Base-by-base conservation (phyloP, 345 rosid genomes). In the Diplotaxis tenuifolia region DNA sequence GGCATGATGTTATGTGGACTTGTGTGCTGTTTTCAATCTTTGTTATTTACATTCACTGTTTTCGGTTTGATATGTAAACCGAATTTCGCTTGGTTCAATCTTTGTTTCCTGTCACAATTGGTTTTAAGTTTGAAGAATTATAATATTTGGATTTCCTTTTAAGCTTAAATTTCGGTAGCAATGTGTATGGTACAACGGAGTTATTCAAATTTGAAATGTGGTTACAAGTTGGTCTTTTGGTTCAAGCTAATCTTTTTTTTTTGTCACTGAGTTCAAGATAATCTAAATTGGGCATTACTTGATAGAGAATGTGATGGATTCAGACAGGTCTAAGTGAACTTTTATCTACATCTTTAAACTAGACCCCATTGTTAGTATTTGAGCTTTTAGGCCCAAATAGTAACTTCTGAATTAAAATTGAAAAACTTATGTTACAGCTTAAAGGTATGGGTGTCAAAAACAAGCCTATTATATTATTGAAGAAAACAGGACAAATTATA, bases 1-100 rank as follows among this genome's bases (percentile, higher is more conserved):
- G 56, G 72, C 7, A 10, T 73, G 65, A 29, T 67, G 63, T 72
- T 67, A 16, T 67, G 68, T 50, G 47, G 56, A 19, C 29, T 34
- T 50, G 18, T 9, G 4, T 64, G 32, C 1, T 56, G 34, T 20
- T 25, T 8, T 70, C 4, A 3, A 9, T 29, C 1, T 7, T 6
- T 4, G 3, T 28, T 28, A 1, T 28, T 28, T 53, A 22, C 19
- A 11, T 63, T 15, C 8, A 28, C 5, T 59, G 3, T 70, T 22
- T n/a, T 29, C 25, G 15, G 15, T 56, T 25, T 22, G 36, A 50
- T 62, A n/a, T 61, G 40, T 32, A 34, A 50, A 11, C 53, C 3
- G 67, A 52, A 11, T 52, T 23, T 6, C 18, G 62, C 53, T 53
- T 62, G 23, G 42, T 27, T 20, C 1, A 27, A 18, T 38, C 45